These are phyloP conservation scores for Cochliopodium minus DNA, from an alignment of 208 protist genomes.

Conservation along the genomic window DNA sequence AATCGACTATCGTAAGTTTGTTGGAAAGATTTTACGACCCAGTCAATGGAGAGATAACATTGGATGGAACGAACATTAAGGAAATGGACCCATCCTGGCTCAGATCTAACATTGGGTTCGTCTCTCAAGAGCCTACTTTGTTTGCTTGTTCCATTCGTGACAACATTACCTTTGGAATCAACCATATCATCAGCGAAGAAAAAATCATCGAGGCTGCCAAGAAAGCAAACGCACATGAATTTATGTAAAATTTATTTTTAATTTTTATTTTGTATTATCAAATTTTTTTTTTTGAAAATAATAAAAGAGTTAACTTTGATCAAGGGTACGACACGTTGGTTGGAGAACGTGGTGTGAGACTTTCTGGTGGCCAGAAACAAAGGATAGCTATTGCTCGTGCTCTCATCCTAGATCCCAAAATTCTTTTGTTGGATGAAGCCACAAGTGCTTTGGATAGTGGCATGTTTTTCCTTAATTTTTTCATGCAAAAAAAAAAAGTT, in stretches of 20 bases:
- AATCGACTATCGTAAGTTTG: slow-evolving; percentile 49
- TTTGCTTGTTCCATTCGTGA: background rate
- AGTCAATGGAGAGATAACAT: slow-evolving; percentile 20
- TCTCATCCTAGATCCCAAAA: slow-evolving; percentile 23
- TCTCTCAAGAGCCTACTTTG: background rate
- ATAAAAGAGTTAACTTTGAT: too few relatives aligned
- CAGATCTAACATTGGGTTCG: slow-evolving; percentile 29
- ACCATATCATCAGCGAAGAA: background rate
- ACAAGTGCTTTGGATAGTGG: slow-evolving; percentile 10
- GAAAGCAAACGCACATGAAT: slow-evolving; percentile 8
- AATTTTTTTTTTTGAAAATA: too few relatives aligned
- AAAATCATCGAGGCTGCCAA: slow-evolving; percentile 2
- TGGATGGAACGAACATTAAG: slow-evolving; percentile 40
- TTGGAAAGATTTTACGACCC: slow-evolving; percentile 62
- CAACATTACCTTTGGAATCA: slow-evolving; percentile 1
- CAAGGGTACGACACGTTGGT: slow-evolving; percentile 30
- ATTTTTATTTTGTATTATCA: too few relatives aligned
- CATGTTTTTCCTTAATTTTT: too few relatives aligned
- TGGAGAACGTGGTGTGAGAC: slow-evolving; percentile 21
- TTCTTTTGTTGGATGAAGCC: slow-evolving; percentile 8
- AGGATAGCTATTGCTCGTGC: slow-evolving; percentile 32
- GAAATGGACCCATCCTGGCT: slow-evolving; percentile 50
- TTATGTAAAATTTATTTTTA: background rate
- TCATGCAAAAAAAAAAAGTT: too few relatives aligned
- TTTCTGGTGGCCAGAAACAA: slow-evolving; percentile 36